Percentiles rank a stretch among this genome's conserved stretches.
Conservation (phyloP, 176 grass and related monocot species). For the Miscanthus lutarioriparius region DNA sequence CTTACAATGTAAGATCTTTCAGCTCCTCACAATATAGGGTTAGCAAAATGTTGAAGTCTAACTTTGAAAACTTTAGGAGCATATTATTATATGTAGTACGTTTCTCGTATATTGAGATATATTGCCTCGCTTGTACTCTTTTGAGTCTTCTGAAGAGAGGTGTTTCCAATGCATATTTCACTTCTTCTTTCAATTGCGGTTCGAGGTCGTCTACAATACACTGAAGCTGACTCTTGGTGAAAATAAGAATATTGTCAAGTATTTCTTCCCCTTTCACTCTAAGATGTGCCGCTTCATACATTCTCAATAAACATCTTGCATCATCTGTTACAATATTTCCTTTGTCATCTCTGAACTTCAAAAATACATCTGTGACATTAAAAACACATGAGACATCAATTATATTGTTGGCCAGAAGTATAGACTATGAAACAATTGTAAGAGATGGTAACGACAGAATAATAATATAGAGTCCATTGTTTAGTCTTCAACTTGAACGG, state of each 20-base stretch:
- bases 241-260: constrained; percentile 11
- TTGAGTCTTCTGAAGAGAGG: not conserved
- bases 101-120: not conserved
- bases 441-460: not conserved
- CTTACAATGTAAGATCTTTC: constrained; percentile 34
- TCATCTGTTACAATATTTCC: constrained; percentile 37
- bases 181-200: not conserved
- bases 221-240: not conserved
- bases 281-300: constrained; percentile 48
- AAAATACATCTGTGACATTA: constrained; percentile 35
- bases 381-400: not conserved
- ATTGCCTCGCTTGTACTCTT: not conserved
- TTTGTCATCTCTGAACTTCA: constrained; percentile 34
- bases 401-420: not conserved
- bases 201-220: not conserved
- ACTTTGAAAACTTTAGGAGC: constrained; percentile 33
- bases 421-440: not conserved
- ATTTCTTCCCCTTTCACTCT: constrained; percentile 34
- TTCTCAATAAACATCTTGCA: constrained; percentile 15
- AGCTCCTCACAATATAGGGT: constrained; percentile 33
- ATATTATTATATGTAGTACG: not conserved
- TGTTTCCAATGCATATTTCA: not conserved
- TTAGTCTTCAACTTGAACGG: not conserved
- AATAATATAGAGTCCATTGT: not conserved
- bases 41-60: constrained; percentile 36